Conservation (phyloP, 129 eudicot genomes). For the Oenanthe sinensis region DNA sequence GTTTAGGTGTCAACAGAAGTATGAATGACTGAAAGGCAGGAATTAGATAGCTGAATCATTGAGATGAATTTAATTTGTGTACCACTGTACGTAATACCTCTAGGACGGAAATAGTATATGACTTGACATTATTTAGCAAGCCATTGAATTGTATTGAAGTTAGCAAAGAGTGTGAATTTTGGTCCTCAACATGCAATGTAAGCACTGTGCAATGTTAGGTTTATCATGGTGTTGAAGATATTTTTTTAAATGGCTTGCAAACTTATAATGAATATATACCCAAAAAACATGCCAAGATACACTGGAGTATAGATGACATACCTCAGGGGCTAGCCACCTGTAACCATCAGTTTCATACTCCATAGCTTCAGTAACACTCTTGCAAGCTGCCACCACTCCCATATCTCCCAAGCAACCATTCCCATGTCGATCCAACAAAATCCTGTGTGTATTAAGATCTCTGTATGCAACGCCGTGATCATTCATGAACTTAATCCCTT, state of each 20-base stretch:
- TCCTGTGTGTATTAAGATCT: constrained; percentile 82
- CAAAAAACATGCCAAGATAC: not conserved
- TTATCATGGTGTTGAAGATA: not conserved
- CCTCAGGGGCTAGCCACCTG: constrained; percentile 99
- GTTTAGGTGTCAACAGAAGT: not conserved
- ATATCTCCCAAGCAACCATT: constrained; percentile 95
- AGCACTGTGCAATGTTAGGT: not conserved
- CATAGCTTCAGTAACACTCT: constrained; percentile 74
- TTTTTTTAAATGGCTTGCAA: not conserved
- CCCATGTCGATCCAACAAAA: constrained; percentile 69
- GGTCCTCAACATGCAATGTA: not conserved
- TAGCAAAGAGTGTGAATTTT: not conserved
- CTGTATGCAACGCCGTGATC: constrained; percentile 85
- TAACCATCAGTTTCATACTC: constrained; percentile 98
- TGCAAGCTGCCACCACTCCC: constrained; percentile 94
- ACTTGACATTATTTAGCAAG: not conserved
- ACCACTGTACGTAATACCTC: not conserved
- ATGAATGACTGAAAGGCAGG: not conserved
- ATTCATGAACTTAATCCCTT: constrained; percentile 90
- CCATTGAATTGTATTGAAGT: not conserved
- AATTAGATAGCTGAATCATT: not conserved
- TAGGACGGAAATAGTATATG: not conserved
- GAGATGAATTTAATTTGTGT: not conserved
- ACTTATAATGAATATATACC: not conserved
- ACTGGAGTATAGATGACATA: constrained; percentile 24